Evolutionary conservation across 2,329 filamentous ascomycete species (phyloP).

Genomic region (Laburnicola sp.): DNA sequence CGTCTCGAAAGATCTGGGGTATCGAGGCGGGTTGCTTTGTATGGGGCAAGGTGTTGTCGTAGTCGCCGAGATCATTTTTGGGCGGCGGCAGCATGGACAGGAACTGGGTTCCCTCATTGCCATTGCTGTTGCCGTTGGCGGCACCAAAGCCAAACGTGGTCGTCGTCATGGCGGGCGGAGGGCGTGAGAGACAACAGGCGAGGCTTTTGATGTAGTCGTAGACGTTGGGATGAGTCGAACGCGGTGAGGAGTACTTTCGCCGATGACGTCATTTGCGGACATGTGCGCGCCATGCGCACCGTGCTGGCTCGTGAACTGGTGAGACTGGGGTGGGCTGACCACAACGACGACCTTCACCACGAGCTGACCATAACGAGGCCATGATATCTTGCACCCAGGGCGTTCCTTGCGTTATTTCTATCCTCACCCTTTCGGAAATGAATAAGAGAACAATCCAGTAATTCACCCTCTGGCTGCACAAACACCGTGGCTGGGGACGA

Average conservation of each 20-base stretch:
- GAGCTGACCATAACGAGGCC: too few relatives aligned
- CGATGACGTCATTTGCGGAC: too few relatives aligned
- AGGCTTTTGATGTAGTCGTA: not conserved
- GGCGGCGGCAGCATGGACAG: slow-evolving; percentile 45
- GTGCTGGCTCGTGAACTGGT: not conserved
- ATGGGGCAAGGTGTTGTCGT: slow-evolving; percentile 41
- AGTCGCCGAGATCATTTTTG: slow-evolving; percentile 38
- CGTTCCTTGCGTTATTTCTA: too few relatives aligned
- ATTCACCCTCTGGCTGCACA: too few relatives aligned
- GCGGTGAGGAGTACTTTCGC: slow-evolving; percentile 1
- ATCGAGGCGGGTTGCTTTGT: slow-evolving; percentile 42
- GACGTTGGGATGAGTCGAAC: not conserved
- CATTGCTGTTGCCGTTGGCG: slow-evolving; percentile 18
- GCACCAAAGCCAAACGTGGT: slow-evolving; percentile 21
- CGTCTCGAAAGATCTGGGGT: slow-evolving; percentile 55
- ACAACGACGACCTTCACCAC: too few relatives aligned
- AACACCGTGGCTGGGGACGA: too few relatives aligned
- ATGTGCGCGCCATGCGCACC: not conserved
- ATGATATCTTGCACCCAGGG: too few relatives aligned
- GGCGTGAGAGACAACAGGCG: not conserved
- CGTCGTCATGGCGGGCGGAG: slow-evolving; percentile 5
- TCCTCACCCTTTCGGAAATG: too few relatives aligned
- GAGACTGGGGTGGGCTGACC: too few relatives aligned
- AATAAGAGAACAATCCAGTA: too few relatives aligned
- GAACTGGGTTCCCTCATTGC: slow-evolving; percentile 43